Base-by-base conservation (phyloP, 345 rosid genomes). In the Eutrema japonicum region DNA sequence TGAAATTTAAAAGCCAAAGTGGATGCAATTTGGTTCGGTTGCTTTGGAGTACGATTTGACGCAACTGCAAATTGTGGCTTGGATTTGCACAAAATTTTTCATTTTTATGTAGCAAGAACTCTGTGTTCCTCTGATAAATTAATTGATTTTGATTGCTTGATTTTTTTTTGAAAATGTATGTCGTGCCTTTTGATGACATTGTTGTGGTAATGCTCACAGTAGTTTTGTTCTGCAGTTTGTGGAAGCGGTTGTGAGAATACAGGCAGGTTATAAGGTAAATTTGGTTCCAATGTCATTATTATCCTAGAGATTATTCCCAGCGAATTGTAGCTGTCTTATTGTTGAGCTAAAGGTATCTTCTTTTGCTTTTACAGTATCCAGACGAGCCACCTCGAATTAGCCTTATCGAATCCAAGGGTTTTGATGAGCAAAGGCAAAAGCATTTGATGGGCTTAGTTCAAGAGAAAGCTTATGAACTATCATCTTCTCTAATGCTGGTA, bases 381-480 rank as follows among this genome's bases (percentile, higher is more conserved):
- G 78, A 85, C 62, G 86, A 88, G 61, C 90, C 84, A 13, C 98
- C 97, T 67, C 11, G 16, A n/a, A 79, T 88, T 56, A 73, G 86
- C 64, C 73, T 91, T 64, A 68, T 85, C 61, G 97, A 91, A 32
- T 86, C 90, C 58, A 91, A 91, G 85, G 98, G 97, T 69, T 96
- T 94, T 66, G 96, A 94, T 74, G 83, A 77, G 30, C 76, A 74
- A 73, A 88, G 98, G 82, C 81, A 84, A 77, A 87, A 85, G 53
- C 78, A 74, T 70, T 79, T 94, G 77, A 69, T 87, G 33, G 74
- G 74, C 37, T 75, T 79, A 11, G 80, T 89, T 67, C 82, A 72
- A 67, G 81, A 85, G 56, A 85, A 79, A 81, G 97, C 97, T 38
- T 49, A 10, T 41, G 84, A 89, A 43, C 86, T 89, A 41, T 78